Percentiles rank a stretch among this genome's conserved stretches.
phyloP scores from a whole-genome alignment of 176 grass and related monocot species.

The Coix lacrymajobi region DNA sequence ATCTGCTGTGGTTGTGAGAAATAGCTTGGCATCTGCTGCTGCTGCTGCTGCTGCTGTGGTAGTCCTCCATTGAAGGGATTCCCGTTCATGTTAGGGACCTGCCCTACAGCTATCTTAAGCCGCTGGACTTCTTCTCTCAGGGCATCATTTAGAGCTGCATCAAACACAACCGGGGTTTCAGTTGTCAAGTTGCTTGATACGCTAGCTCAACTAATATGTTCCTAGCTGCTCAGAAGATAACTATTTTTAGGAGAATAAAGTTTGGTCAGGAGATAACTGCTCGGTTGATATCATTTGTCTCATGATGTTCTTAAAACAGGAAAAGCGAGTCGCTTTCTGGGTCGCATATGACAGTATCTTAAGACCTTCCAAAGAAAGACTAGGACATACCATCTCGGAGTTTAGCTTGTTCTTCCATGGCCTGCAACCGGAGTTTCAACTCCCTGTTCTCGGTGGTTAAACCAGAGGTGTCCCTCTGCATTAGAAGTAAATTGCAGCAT shows the following conservation, averaged over 20 bases:
- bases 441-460: slow-evolving; percentile 94
- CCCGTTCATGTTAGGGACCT: slow-evolving; percentile 64
- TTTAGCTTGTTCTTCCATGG: slow-evolving; percentile 98
- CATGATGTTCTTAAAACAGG: neutral
- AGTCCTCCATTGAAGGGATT: slow-evolving; percentile 50
- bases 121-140: slow-evolving; percentile 83
- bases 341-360: neutral
- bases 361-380: slow-evolving; percentile 29
- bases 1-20: slow-evolving; percentile 59
- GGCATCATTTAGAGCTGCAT: slow-evolving; percentile 71
- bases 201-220: neutral
- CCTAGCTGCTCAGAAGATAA: neutral
- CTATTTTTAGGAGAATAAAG: neutral
- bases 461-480: slow-evolving; percentile 81
- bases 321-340: neutral
- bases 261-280: neutral
- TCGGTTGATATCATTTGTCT: neutral
- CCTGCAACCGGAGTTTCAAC: slow-evolving; percentile 80
- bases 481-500: slow-evolving; percentile 21
- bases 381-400: slow-evolving; percentile 79
- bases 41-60: slow-evolving; percentile 54
- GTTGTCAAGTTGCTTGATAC: neutral
- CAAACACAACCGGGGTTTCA: neutral
- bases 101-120: slow-evolving; percentile 66
- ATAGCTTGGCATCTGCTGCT: slow-evolving; percentile 50